Conservation (phyloP, 768 basidiomycete genomes). For the Naganishia kalamii region DNA sequence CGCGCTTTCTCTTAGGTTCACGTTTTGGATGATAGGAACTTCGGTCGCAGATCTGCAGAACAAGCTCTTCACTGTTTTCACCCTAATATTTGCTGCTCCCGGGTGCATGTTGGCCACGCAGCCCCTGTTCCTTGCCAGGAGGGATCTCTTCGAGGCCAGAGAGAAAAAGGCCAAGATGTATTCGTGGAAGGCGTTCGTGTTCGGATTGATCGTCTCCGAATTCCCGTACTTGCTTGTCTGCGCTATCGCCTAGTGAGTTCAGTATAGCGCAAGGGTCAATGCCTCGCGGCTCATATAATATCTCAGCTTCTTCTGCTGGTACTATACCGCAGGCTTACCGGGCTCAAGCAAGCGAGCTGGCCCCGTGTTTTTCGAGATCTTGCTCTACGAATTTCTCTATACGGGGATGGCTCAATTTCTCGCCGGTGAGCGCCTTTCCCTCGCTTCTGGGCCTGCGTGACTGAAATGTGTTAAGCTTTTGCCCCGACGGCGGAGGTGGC, state of each 20-base stretch:
- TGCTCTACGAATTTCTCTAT: conserved; percentile 43
- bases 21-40: conserved; percentile 65
- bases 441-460: background rate
- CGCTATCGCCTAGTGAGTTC: conserved; percentile 34
- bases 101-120: conserved; percentile 55
- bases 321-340: conserved; percentile 37
- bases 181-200: conserved; percentile 35
- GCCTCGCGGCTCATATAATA: conserved; percentile 14
- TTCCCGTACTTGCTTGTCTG: conserved; percentile 38
- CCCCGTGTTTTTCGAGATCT: conserved; percentile 42
- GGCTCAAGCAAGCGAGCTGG: conserved; percentile 32
- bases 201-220: conserved; percentile 39
- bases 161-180: conserved; percentile 40
- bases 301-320: conserved; percentile 21
- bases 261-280: background rate
- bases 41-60: conserved; percentile 64
- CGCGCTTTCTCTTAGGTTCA: no score
- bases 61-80: conserved; percentile 63
- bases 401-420: conserved; percentile 35
- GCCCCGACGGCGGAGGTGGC: conserved; percentile 42
- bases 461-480: conserved; percentile 25
- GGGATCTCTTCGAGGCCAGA: conserved; percentile 47
- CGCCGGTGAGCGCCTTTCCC: background rate
- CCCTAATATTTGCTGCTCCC: conserved; percentile 31
- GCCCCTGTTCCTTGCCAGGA: conserved; percentile 68